Evolutionary conservation across 768 basidiomycete genomes (phyloP).

Genomic region (Rhodocollybia butyracea): DNA sequence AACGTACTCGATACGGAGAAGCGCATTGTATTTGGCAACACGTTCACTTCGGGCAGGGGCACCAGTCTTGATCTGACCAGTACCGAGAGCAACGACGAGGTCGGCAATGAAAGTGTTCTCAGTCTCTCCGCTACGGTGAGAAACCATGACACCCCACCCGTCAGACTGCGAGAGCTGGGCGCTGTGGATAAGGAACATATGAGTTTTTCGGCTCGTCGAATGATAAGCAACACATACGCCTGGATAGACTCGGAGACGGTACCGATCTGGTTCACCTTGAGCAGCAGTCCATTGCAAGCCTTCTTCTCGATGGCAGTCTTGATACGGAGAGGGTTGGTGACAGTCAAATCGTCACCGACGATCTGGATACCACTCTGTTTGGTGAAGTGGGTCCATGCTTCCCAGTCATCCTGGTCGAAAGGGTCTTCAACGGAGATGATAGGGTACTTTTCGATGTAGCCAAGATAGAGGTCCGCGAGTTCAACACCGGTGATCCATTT

Average conservation of each 20-base stretch:
- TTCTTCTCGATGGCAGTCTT: constrained; percentile 99
- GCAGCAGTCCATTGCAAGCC: constrained; percentile 96
- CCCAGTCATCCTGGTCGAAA: constrained; percentile 99
- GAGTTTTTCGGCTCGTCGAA: neutral
- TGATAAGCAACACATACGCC: constrained; percentile 58
- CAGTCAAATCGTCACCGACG: constrained; percentile 95
- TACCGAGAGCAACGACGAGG: constrained; percentile 88
- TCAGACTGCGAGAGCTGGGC: constrained; percentile 94
- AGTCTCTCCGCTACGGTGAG: constrained; percentile 98
- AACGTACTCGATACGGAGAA: constrained; percentile 87
- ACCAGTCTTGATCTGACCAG: constrained; percentile 98
- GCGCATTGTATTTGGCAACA: constrained; percentile 89
- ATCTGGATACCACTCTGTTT: constrained; percentile 77
- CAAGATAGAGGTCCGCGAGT: constrained; percentile 89
- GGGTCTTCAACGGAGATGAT: constrained; percentile 97
- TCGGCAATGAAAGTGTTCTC: constrained; percentile 97
- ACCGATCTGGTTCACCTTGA: constrained; percentile 99
- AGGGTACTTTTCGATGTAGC: constrained; percentile 89
- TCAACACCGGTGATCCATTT: constrained; percentile 93
- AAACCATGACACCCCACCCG: constrained; percentile 99
- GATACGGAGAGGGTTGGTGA: constrained; percentile 96
- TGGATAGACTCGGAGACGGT: constrained; percentile 99
- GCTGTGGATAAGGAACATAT: constrained; percentile 36
- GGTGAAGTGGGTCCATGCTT: constrained; percentile 94
- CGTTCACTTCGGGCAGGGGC: constrained; percentile 96